A percentile compares a stretch with the other conserved stretches of the same genome.
phyloP scores from a whole-genome alignment of 1,284 basidiomycete species.

The Irpex sp. region DNA sequence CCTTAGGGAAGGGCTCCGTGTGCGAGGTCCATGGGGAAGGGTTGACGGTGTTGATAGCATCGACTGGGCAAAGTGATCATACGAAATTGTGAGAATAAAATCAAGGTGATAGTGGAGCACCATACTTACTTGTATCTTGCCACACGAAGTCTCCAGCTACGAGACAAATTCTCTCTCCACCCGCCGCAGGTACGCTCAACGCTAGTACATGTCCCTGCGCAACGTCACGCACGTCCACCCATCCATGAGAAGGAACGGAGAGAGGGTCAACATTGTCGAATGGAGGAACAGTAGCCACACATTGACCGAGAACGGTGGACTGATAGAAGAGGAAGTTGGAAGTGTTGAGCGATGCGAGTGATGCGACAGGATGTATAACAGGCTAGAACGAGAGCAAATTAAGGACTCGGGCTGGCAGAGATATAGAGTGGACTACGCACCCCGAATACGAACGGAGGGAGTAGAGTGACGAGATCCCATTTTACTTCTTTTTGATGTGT shows the following conservation, averaged over 20 bases:
- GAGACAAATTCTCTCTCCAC: not conserved
- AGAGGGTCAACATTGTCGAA: not conserved
- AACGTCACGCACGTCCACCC: not conserved
- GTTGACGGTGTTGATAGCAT: not conserved
- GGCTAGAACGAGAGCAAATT: not conserved
- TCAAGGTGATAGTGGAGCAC: not conserved
- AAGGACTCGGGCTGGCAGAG: not conserved
- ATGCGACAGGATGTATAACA: not conserved
- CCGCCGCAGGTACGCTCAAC: not conserved
- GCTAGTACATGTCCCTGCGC: not conserved
- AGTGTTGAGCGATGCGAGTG: not conserved
- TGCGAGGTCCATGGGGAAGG: not conserved
- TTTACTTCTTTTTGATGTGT: not conserved
- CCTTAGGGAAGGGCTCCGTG: not conserved
- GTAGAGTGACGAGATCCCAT: conserved; percentile 8
- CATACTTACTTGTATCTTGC: not conserved
- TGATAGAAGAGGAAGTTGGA: not conserved
- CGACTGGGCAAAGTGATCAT: not conserved
- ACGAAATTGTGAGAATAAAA: not conserved
- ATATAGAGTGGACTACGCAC: not conserved
- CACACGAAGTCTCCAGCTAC: not conserved
- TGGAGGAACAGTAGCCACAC: not conserved
- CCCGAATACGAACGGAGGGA: conserved; percentile 11
- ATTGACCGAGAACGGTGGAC: not conserved
- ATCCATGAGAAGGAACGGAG: not conserved